These are phyloP conservation scores for Nicotiana rustica DNA, from an alignment of 305 asterid species.

Conservation along the genomic window DNA sequence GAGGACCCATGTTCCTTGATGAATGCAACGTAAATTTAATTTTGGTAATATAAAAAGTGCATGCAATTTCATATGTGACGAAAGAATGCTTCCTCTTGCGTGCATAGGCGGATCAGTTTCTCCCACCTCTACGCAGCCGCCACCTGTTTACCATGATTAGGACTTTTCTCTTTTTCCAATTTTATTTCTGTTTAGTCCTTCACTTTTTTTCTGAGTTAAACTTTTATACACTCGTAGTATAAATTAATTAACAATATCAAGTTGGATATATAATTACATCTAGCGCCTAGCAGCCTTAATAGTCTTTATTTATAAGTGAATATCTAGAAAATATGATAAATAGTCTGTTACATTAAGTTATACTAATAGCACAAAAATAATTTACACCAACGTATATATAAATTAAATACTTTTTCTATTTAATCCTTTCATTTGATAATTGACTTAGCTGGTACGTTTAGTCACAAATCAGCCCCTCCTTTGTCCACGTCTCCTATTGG, in stretches of 20 bases:
- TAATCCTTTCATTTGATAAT: constrained; percentile 15
- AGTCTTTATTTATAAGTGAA: not conserved
- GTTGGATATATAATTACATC: not conserved
- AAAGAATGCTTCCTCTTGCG: constrained; percentile 43
- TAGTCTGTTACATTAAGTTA: not conserved
- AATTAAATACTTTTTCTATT: not conserved
- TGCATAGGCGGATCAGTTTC: constrained; percentile 42
- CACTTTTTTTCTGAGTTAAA: not conserved
- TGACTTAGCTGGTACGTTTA: not conserved
- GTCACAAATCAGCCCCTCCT: not conserved
- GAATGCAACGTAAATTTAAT: constrained; percentile 21
- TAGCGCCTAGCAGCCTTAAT: no score
- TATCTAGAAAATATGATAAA: not conserved
- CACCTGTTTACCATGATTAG: constrained; percentile 50
- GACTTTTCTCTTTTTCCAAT: constrained; percentile 31
- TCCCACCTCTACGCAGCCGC: constrained; percentile 36
- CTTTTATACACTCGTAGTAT: no score
- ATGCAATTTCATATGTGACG: constrained; percentile 45
- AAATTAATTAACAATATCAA: not conserved
- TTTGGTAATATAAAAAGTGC: constrained; percentile 30
- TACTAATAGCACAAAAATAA: not conserved
- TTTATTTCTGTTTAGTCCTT: not conserved
- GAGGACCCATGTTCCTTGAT: constrained; percentile 18
- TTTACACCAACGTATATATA: not conserved
- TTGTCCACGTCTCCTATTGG: constrained; percentile 4